Evolutionary conservation across 2,329 filamentous ascomycete species (phyloP).

Genomic region (Allantophomopsis cytisporea): DNA sequence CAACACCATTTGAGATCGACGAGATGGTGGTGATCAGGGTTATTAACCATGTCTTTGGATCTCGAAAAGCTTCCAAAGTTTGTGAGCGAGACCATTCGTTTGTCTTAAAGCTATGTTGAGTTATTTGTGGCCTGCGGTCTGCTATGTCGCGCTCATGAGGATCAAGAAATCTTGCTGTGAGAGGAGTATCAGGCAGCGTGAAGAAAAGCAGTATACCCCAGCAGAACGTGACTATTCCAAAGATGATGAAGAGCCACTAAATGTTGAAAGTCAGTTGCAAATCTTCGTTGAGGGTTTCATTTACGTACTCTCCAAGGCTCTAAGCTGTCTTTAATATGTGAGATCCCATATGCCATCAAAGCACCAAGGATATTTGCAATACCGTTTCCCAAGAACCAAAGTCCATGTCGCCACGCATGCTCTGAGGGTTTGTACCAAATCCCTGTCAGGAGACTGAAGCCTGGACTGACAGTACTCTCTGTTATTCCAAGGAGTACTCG

Average conservation of each 20-base stretch:
- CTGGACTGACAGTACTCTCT: constrained; percentile 48
- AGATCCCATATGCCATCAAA: constrained; percentile 50
- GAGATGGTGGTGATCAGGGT: too few species aligned
- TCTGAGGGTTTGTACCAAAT: constrained; percentile 49
- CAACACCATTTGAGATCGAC: too few species aligned
- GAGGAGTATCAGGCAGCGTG: constrained; percentile 45
- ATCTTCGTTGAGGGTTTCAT: too few species aligned
- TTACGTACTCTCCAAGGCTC: too few species aligned
- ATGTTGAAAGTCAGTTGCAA: too few species aligned
- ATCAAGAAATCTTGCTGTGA: constrained; percentile 46
- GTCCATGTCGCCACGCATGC: constrained; percentile 46
- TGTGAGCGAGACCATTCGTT: constrained; percentile 28
- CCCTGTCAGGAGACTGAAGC: constrained; percentile 47
- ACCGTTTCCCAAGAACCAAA: constrained; percentile 44
- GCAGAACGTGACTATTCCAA: constrained; percentile 36
- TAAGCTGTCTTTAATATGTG: constrained; percentile 32
- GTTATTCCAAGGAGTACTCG: constrained; percentile 46
- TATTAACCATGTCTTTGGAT: constrained; percentile 32
- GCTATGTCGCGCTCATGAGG: constrained; percentile 35
- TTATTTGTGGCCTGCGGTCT: too few species aligned
- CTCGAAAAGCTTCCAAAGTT: constrained; percentile 29
- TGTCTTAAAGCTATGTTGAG: too few species aligned
- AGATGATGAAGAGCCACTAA: constrained; percentile 26
- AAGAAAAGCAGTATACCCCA: constrained; percentile 42
- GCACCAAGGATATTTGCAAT: constrained; percentile 44